phyloP scores from a whole-genome alignment of 2,329 filamentous ascomycete species.

The Aspergillus jensenii region DNA sequence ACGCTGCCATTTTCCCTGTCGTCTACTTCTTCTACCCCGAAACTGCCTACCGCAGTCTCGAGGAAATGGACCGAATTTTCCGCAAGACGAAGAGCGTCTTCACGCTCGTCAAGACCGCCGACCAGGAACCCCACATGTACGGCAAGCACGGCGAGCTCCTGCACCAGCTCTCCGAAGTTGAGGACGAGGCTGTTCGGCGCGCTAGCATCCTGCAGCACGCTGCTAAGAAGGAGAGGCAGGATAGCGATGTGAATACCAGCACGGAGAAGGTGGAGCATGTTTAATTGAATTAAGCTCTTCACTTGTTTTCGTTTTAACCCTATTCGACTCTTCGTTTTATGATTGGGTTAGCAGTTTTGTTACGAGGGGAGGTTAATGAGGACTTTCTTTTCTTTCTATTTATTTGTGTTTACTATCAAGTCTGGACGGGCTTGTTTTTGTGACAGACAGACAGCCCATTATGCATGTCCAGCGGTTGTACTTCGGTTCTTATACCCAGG shows the following conservation, averaged over 20 bases:
- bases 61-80: slow-evolving; percentile 71
- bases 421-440: background rate
- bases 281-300: background rate
- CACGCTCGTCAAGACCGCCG: slow-evolving; percentile 51
- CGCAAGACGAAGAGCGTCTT: slow-evolving; percentile 53
- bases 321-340: background rate
- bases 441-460: background rate
- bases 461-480: background rate
- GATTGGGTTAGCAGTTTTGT: background rate
- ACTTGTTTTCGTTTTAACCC: background rate
- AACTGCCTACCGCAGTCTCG: slow-evolving; percentile 59
- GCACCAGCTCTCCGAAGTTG: slow-evolving; percentile 50
- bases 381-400: background rate
- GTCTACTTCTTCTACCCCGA: slow-evolving; percentile 64
- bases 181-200: slow-evolving; percentile 40
- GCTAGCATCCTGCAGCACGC: slow-evolving; percentile 26
- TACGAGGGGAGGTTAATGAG: background rate
- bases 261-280: slow-evolving; percentile 13
- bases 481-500: background rate
- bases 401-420: background rate
- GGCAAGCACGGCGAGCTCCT: slow-evolving; percentile 59
- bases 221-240: slow-evolving; percentile 15
- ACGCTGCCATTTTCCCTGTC: slow-evolving; percentile 55
- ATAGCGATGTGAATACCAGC: slow-evolving; percentile 19
- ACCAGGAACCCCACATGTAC: slow-evolving; percentile 55